Conservation (phyloP, 2,329 filamentous ascomycete genomes). For the Fusarium sp. region DNA sequence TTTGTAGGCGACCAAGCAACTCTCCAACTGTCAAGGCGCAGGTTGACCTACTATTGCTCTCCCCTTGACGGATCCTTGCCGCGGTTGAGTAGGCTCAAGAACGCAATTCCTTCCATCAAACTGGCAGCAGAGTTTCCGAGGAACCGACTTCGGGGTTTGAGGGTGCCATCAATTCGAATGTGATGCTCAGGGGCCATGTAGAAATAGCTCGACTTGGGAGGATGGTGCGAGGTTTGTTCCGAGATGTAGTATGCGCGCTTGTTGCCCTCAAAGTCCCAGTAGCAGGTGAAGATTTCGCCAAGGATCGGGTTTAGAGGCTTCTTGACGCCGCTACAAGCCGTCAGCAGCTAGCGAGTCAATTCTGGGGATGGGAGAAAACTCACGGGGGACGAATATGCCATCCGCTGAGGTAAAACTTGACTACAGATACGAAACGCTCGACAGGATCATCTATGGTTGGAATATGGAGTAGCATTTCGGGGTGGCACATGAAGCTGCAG, state of each 20-base stretch:
- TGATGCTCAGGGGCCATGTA: slow-evolving; percentile 96
- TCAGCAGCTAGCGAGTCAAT: slow-evolving; percentile 37
- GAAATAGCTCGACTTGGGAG: slow-evolving; percentile 98
- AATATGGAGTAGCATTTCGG: slow-evolving; percentile 92
- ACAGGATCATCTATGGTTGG: slow-evolving; percentile 88
- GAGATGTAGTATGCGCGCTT: slow-evolving; percentile 95
- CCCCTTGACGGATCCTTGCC: slow-evolving; percentile 73
- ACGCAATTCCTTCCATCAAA: slow-evolving; percentile 96
- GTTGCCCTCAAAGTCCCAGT: slow-evolving; percentile 90
- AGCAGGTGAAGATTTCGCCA: slow-evolving; percentile 93
- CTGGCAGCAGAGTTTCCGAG: slow-evolving; percentile 97
- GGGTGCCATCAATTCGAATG: slow-evolving; percentile 93
- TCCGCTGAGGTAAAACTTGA: slow-evolving; percentile 97
- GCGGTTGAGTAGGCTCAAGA: slow-evolving; percentile 84
- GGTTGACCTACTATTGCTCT: slow-evolving; percentile 83
- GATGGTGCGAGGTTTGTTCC: slow-evolving; percentile 98
- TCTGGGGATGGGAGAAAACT: slow-evolving; percentile 50
- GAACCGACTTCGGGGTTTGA: slow-evolving; percentile 96
- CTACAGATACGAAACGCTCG: slow-evolving; percentile 90
- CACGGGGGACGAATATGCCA: slow-evolving; percentile 99
- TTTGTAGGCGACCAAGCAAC: background rate
- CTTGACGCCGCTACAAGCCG: slow-evolving; percentile 82
- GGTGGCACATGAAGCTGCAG: slow-evolving; percentile 96
- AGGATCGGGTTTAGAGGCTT: slow-evolving; percentile 97
- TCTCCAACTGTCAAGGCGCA: background rate